Percentiles rank a stretch among this genome's conserved stretches.
These are phyloP conservation scores for Venturia carpophila DNA, from an alignment of 2,329 filamentous ascomycete species.

Conservation along the genomic window DNA sequence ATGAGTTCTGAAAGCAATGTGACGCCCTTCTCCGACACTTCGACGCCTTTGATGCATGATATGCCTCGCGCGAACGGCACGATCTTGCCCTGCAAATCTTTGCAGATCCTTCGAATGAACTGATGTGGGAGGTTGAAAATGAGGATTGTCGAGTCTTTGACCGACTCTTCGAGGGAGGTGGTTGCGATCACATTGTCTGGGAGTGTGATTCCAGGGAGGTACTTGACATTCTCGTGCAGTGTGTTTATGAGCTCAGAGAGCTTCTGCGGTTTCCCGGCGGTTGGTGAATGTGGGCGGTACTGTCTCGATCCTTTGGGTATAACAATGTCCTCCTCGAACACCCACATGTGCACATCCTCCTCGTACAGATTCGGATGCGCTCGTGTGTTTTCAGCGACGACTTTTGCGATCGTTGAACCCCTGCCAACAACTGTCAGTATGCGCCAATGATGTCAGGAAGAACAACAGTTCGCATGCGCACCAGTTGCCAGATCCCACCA, in stretches of 20 bases:
- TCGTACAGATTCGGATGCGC: constrained; percentile 76
- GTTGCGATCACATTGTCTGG: constrained; percentile 80
- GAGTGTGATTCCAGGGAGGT: constrained; percentile 80
- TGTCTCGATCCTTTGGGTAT: constrained; percentile 64
- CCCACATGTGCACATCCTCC: constrained; percentile 94
- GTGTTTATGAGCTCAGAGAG: constrained; percentile 87
- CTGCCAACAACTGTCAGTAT: constrained; percentile 36
- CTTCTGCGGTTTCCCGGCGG: constrained; percentile 65
- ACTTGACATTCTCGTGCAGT: constrained; percentile 94
- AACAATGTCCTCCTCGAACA: constrained; percentile 84
- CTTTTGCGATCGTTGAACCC: constrained; percentile 96
- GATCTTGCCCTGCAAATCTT: constrained; percentile 78
- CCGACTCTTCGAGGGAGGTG: constrained; percentile 69
- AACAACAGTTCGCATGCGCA: constrained; percentile 35
- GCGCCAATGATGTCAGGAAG: not conserved
- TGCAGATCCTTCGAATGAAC: constrained; percentile 83
- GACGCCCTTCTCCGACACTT: constrained; percentile 79
- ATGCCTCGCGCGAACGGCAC: constrained; percentile 87
- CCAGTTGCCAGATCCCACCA: constrained; percentile 97
- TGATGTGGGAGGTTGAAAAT: constrained; percentile 96
- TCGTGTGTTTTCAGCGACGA: constrained; percentile 84
- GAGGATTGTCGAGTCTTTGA: constrained; percentile 76
- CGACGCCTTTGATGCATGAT: constrained; percentile 96
- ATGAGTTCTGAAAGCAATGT: constrained; percentile 93
- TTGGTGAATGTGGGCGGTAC: constrained; percentile 53